Conservation (phyloP, 1,139 yeast species). For the Diutina ranongensis region DNA sequence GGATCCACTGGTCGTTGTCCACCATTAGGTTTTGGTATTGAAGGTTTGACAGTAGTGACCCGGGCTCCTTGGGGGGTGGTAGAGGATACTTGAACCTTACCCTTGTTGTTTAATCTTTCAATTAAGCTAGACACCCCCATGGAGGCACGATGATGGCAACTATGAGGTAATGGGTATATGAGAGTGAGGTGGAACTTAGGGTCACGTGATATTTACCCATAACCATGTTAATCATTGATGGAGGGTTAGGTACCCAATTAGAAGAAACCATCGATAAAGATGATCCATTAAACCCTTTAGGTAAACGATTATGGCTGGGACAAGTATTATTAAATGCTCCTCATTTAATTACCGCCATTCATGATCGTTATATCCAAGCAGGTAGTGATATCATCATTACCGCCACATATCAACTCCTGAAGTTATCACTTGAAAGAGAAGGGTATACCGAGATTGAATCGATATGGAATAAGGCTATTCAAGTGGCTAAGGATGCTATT, state of each 20-base stretch:
- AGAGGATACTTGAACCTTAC: not conserved
- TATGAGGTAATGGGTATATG: not conserved
- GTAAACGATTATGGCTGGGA: conserved; percentile 49
- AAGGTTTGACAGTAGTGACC: not conserved
- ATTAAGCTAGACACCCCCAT: conserved; percentile 3
- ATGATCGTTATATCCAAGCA: conserved; percentile 33
- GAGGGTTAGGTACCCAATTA: not conserved
- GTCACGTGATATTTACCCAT: not conserved
- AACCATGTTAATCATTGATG: not conserved
- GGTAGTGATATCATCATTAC: conserved; percentile 51
- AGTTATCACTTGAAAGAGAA: conserved; percentile 21
- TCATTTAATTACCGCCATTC: conserved; percentile 22
- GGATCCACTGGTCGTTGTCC: conserved; percentile 26
- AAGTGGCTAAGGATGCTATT: conserved; percentile 17
- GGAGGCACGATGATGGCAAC: not conserved
- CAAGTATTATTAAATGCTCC: conserved; percentile 23
- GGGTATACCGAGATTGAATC: conserved; percentile 7
- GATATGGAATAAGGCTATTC: conserved; percentile 23
- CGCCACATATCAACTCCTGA: conserved; percentile 52
- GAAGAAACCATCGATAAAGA: not conserved
- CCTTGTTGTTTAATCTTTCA: conserved; percentile 5
- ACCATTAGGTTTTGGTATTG: not conserved
- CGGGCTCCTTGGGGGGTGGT: not conserved
- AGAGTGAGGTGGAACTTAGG: not conserved
- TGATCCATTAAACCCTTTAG: not conserved